Evolutionary conservation across 78 protist genomes (phyloP).

Genomic region (Dictyostelium firmibasis): DNA sequence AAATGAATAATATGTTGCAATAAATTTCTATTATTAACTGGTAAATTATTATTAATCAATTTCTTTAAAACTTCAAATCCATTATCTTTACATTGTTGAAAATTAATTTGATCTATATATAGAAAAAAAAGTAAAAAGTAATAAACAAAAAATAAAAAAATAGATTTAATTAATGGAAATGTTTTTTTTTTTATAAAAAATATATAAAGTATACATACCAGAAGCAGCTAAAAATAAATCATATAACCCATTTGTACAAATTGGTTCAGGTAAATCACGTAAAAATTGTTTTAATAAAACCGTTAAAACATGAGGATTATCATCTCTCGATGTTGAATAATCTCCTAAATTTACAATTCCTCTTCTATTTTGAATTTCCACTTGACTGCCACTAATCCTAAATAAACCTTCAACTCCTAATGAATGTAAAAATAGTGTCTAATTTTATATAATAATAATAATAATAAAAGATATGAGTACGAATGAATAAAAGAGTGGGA

Average conservation of each 20-base stretch:
- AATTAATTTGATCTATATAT: slow-evolving; percentile 13
- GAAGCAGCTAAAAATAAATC: slow-evolving; percentile 55
- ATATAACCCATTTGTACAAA: slow-evolving; percentile 60
- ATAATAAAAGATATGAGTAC: no score
- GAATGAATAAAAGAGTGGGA: no score
- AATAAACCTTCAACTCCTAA: slow-evolving; percentile 71
- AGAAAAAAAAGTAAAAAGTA: background rate
- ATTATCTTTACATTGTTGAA: background rate
- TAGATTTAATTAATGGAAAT: background rate
- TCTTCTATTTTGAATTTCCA: slow-evolving; percentile 34
- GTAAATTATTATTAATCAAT: slow-evolving; percentile 13
- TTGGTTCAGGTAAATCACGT: slow-evolving; percentile 68
- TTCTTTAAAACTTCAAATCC: slow-evolving; percentile 51
- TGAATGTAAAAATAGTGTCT: slow-evolving; percentile 48
- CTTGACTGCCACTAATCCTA: slow-evolving; percentile 19
- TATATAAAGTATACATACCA: background rate
- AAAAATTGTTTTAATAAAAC: slow-evolving; percentile 35
- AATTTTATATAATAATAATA: background rate
- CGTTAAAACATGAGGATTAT: slow-evolving; percentile 53
- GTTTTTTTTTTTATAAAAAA: background rate
- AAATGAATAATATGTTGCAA: slow-evolving; percentile 26
- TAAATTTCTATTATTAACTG: slow-evolving; percentile 11
- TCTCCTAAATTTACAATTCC: slow-evolving; percentile 37
- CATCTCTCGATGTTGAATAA: slow-evolving; percentile 30
- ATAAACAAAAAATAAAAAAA: background rate